phyloP scores from a whole-genome alignment of 768 basidiomycete species.

The Podaxis mareebaensis region DNA sequence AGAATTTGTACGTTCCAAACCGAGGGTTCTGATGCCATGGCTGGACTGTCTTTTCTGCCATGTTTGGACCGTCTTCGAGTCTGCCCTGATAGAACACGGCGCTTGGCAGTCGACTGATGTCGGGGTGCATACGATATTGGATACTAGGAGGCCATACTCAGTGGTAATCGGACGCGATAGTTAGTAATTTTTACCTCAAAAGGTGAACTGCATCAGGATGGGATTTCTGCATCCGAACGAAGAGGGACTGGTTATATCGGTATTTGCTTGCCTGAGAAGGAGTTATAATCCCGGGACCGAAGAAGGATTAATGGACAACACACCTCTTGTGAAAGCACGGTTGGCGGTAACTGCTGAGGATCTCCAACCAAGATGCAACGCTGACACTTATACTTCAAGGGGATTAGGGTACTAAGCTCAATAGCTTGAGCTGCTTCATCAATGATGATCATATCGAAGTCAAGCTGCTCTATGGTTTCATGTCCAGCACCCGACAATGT shows the following conservation, averaged over 20 bases:
- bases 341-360: slow-evolving; percentile 95
- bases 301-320: background rate
- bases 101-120: slow-evolving; percentile 90
- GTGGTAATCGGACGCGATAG: background rate
- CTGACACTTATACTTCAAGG: slow-evolving; percentile 82
- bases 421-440: slow-evolving; percentile 98
- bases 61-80: slow-evolving; percentile 84
- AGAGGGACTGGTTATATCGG: slow-evolving; percentile 88
- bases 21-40: slow-evolving; percentile 82
- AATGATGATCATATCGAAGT: slow-evolving; percentile 95
- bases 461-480: slow-evolving; percentile 76
- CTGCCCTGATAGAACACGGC: slow-evolving; percentile 81
- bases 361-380: slow-evolving; percentile 96
- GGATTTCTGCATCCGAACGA: slow-evolving; percentile 85
- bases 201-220: slow-evolving; percentile 86
- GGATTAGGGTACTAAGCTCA: slow-evolving; percentile 93
- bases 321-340: slow-evolving; percentile 54
- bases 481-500: slow-evolving; percentile 95
- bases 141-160: slow-evolving; percentile 56
- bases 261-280: slow-evolving; percentile 59
- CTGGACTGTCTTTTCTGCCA: slow-evolving; percentile 79
- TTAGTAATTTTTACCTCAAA: slow-evolving; percentile 59
- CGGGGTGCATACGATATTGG: slow-evolving; percentile 99
- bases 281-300: background rate
- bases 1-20: slow-evolving; percentile 88